Base-by-base conservation (phyloP, 1,139 yeast genomes). In the Kluyveromyces sp. region DNA sequence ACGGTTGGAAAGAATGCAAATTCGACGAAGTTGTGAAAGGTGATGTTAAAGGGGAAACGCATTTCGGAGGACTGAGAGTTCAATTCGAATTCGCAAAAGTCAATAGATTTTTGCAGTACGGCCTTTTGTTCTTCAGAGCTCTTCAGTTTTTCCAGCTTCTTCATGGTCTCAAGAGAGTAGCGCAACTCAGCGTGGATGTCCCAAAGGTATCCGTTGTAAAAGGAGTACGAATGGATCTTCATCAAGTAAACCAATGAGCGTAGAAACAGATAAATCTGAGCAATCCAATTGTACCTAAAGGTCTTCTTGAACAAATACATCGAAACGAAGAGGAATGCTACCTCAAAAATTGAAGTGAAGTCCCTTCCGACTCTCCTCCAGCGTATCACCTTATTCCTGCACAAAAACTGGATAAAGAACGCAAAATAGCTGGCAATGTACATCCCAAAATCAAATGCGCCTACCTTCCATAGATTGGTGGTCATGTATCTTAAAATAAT, bases 151-250 rank as follows among this genome's bases (percentile, higher is more conserved):
- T 49, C 51, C 30, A 50, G 45, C 45, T 60, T 63, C 19, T 58
- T 57, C 37, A 63, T 36, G 9, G 58, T 51, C 3, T 54, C 54
- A 56, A 67, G 52, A 7, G 87, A 75, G 46, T 68, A 71, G 4
- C 68, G 54, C 42, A 83, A 66, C 53, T 85, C 94, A n/a, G 69
- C 65, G 26, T 60, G 56, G 28, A 83, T 75, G 20, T 64, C 67
- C 92, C 95, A 86, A 45, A 88, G 67, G 60, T 88, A 86, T 0
- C 96, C 97, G 59, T 88, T 88, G 66, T 80, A 89, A 56, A 82
- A 86, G 1, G 85, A 86, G 59, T 80, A 89, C 1, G 96, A 86
- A 61, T 89, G 96, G 79, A 82, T 83, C 60, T 89, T 89, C 97
- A 89, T 89, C 51, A 89, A 63, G 52, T 88, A 68, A 3, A 89